phyloP scores from a whole-genome alignment of 2,329 filamentous ascomycete species.

The Pseudomassariella vexata region DNA sequence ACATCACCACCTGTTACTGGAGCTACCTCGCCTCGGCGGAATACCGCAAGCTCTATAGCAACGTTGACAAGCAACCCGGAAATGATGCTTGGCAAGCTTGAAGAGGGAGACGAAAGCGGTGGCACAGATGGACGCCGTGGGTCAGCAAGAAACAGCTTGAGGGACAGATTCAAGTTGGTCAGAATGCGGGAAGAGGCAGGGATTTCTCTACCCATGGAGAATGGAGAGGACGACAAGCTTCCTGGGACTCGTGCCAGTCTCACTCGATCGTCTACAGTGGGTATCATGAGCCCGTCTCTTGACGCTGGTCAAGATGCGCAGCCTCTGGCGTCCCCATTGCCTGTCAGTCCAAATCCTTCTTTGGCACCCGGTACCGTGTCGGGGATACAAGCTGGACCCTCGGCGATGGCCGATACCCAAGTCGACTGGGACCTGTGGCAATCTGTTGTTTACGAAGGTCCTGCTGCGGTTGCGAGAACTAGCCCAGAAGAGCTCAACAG shows the following conservation, averaged over 20 bases:
- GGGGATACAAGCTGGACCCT: conserved; percentile 71
- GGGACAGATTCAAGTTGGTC: conserved; percentile 73
- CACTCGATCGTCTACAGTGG: conserved; percentile 11
- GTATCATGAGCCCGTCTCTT: conserved; percentile 16
- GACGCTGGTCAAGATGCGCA: conserved; percentile 19
- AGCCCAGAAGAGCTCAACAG: conserved; percentile 85
- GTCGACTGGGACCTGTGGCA: conserved; percentile 99
- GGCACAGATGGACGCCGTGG: conserved; percentile 37
- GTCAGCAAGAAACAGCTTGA: conserved; percentile 57
- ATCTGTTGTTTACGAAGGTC: conserved; percentile 88
- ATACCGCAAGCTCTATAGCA: conserved; percentile 74
- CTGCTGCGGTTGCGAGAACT: conserved; percentile 78
- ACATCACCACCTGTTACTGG: conserved; percentile 45
- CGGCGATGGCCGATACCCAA: conserved; percentile 61
- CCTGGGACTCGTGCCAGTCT: conserved; percentile 24
- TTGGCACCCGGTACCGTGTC: conserved; percentile 82
- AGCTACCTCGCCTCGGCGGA: conserved; percentile 50
- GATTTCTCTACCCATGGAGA: conserved; percentile 32
- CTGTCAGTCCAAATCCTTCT: conserved; percentile 59
- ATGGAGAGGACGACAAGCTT: conserved; percentile 49
- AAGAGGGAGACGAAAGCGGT: conserved; percentile 57
- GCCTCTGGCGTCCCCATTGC: conserved; percentile 42
- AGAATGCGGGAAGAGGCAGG: conserved; percentile 69
- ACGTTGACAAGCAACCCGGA: conserved; percentile 78
- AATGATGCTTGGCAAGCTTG: conserved; percentile 69